These are phyloP conservation scores for Penicillium psychrofluorescens DNA, from an alignment of 495 filamentous ascomycete genomes.

Conservation along the genomic window DNA sequence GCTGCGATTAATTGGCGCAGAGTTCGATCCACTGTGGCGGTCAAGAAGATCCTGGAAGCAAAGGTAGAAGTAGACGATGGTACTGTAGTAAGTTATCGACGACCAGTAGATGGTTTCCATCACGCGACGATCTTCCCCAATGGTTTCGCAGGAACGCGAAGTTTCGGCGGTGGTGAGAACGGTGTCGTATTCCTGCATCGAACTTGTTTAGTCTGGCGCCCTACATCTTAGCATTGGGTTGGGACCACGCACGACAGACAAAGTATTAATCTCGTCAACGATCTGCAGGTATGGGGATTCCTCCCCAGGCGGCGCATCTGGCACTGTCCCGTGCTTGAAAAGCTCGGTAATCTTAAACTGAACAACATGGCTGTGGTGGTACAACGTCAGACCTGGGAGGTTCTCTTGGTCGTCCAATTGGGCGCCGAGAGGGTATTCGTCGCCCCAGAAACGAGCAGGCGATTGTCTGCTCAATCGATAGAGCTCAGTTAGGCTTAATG, in stretches of 20 bases:
- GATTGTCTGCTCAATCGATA: slow-evolving; percentile 28
- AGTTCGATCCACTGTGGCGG: background rate
- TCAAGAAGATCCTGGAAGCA: slow-evolving; percentile 14
- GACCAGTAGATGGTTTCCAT: slow-evolving; percentile 27
- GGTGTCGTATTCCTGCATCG: slow-evolving; percentile 19
- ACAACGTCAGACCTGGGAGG: slow-evolving; percentile 17
- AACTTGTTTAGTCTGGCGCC: too few species aligned
- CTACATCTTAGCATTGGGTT: too few species aligned
- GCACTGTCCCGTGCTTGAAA: slow-evolving; percentile 7
- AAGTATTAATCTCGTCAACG: slow-evolving; percentile 12
- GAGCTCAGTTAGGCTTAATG: slow-evolving; percentile 15
- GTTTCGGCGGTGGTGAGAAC: slow-evolving; percentile 15
- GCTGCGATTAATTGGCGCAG: background rate
- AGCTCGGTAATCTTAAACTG: slow-evolving; percentile 24
- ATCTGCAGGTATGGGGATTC: slow-evolving; percentile 9
- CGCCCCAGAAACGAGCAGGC: slow-evolving; percentile 25
- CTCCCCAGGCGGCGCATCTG: background rate
- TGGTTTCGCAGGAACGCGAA: slow-evolving; percentile 15
- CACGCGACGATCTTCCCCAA: slow-evolving; percentile 13
- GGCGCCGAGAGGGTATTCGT: slow-evolving; percentile 20
- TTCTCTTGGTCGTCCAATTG: slow-evolving; percentile 29
- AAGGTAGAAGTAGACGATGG: slow-evolving; percentile 21
- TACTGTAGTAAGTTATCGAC: slow-evolving; percentile 24
- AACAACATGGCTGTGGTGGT: slow-evolving; percentile 23
- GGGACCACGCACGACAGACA: slow-evolving; percentile 13